Evolutionary conservation across 2,329 filamentous ascomycete species (phyloP).

Genomic region (Fusarium sp.): DNA sequence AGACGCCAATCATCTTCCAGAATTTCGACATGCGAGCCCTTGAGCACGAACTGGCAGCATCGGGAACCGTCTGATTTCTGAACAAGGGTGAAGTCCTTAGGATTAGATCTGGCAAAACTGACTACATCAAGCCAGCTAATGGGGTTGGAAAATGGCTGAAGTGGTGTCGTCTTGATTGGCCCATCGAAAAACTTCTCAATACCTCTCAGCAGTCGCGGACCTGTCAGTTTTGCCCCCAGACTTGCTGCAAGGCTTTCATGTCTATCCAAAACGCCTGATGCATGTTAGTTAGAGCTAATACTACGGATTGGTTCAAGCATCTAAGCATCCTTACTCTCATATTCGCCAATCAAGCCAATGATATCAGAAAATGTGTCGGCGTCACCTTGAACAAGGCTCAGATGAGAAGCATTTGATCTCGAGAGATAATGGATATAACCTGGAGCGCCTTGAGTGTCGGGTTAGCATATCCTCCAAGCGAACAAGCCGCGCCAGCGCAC

Average conservation of each 20-base stretch:
- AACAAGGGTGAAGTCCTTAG: conserved; percentile 80
- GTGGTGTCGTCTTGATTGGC: conserved; percentile 68
- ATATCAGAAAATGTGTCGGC: conserved; percentile 79
- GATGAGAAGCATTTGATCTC: conserved; percentile 57
- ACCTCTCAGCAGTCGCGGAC: conserved; percentile 84
- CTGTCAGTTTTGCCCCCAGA: conserved; percentile 84
- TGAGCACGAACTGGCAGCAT: conserved; percentile 85
- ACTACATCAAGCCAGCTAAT: conserved; percentile 90
- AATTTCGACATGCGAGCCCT: conserved; percentile 85
- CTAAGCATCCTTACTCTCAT: conserved; percentile 68
- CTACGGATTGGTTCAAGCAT: background rate
- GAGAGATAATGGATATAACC: conserved; percentile 67
- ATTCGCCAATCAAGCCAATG: conserved; percentile 78
- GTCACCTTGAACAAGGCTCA: conserved; percentile 67
- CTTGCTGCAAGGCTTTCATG: conserved; percentile 90
- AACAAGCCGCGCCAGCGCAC: conserved; percentile 36
- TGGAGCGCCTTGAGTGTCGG: conserved; percentile 34
- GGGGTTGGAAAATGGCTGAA: conserved; percentile 70
- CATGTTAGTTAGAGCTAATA: conserved; percentile 31
- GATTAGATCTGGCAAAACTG: conserved; percentile 83
- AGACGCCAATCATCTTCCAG: conserved; percentile 88
- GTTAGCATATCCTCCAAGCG: conserved; percentile 43
- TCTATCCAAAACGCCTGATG: conserved; percentile 77
- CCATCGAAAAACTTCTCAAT: conserved; percentile 90
- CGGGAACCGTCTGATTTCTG: conserved; percentile 76